phyloP scores from a whole-genome alignment of 768 basidiomycete genomes.

The Mycena metata region DNA sequence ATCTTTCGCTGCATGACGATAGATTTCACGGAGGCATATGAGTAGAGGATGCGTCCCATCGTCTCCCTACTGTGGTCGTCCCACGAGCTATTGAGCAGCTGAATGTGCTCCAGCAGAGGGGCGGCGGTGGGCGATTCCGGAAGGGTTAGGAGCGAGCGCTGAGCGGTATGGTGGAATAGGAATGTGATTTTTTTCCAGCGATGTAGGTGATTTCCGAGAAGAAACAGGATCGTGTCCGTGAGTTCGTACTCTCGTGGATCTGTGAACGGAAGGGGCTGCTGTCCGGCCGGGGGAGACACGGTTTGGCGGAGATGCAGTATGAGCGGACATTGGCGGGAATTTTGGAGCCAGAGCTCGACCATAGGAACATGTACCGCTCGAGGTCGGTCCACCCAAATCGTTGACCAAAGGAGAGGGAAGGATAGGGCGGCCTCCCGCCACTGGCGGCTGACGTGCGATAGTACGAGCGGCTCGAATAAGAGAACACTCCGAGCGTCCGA shows the following conservation, averaged over 20 bases:
- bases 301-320: slow-evolving; percentile 35
- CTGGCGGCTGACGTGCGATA: slow-evolving; percentile 42
- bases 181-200: slow-evolving; percentile 36
- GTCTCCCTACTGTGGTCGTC: slow-evolving; percentile 5
- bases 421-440: slow-evolving; percentile 43
- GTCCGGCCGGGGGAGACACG: slow-evolving; percentile 2
- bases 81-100: slow-evolving; percentile 26
- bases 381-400: slow-evolving; percentile 37
- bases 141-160: slow-evolving; percentile 27
- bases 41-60: slow-evolving; percentile 30
- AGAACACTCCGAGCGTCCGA: slow-evolving; percentile 15
- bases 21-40: slow-evolving; percentile 25
- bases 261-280: slow-evolving; percentile 2
- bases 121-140: slow-evolving; percentile 9
- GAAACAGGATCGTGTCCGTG: slow-evolving; percentile 31
- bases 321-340: slow-evolving; percentile 26
- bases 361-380: slow-evolving; percentile 29
- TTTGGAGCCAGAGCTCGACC: slow-evolving; percentile 35
- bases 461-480: slow-evolving; percentile 29
- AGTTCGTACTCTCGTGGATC: slow-evolving; percentile 28
- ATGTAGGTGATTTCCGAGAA: slow-evolving; percentile 21
- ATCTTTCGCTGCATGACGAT: slow-evolving; percentile 28
- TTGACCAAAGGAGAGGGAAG: slow-evolving; percentile 43
- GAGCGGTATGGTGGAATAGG: slow-evolving; percentile 23
- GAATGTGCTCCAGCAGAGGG: slow-evolving; percentile 33